Evolutionary conservation across 2,329 filamentous ascomycete genomes (phyloP).

Genomic region (Talaromyces piceae): DNA sequence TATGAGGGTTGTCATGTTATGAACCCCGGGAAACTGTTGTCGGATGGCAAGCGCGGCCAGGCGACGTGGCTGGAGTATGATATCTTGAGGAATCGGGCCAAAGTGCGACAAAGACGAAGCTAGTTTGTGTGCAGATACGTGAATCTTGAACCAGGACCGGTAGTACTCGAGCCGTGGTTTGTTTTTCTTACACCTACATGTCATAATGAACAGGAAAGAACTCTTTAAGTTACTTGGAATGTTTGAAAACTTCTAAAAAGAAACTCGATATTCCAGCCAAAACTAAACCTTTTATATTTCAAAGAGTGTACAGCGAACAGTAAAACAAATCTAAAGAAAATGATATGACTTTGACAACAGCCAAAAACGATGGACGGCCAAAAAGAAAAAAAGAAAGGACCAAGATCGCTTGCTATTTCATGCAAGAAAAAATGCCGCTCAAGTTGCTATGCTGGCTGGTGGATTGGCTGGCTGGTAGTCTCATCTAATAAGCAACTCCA

Average conservation of each 20-base stretch:
- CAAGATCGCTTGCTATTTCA: background rate
- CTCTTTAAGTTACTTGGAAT: background rate
- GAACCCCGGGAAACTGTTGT: constrained; percentile 69
- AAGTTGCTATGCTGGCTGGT: background rate
- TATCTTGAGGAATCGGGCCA: constrained; percentile 53
- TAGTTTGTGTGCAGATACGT: too few relatives aligned
- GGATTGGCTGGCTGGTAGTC: background rate
- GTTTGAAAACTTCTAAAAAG: background rate
- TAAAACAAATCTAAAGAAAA: background rate
- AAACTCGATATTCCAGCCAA: background rate
- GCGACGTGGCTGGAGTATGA: constrained; percentile 87
- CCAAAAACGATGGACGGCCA: too few relatives aligned
- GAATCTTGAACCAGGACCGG: too few relatives aligned
- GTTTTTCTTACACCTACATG: background rate
- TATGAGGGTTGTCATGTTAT: constrained; percentile 95
- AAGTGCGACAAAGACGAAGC: constrained; percentile 50
- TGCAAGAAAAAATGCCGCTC: constrained; percentile 1
- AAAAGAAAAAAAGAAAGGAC: background rate
- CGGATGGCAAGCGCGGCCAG: constrained; percentile 60
- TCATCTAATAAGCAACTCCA: constrained; percentile 25
- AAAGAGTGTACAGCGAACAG: background rate
- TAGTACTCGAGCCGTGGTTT: too few relatives aligned
- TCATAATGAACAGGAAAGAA: background rate
- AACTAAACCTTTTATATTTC: constrained; percentile 1
- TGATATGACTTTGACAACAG: background rate